Evolutionary conservation across 495 filamentous ascomycete species (phyloP), one percentile per base, ranked within the genome.

Genomic region (Hyaloscypha bicolor): DNA sequence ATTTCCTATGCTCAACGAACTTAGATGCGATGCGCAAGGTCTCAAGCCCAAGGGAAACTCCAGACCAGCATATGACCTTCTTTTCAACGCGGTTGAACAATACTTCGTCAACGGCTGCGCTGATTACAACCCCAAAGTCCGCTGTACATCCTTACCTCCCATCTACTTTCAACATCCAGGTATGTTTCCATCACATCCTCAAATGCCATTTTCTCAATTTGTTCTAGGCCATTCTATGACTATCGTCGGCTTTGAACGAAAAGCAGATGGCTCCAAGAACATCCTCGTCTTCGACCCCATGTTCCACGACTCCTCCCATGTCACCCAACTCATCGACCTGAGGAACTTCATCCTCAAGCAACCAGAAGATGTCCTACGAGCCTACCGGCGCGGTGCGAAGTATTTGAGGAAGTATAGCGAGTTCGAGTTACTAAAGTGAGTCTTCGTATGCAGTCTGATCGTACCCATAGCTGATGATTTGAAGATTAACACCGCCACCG

Each of bases 281-380:
- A 77, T 99, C 9, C 78, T 99, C 4, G 90, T 97, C 22, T 97
- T 97, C 71, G 95, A 98, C 76, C 93, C 95, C 1, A 90, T 90
- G 79, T 94, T 92, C 74, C 86, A 87, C 58, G 90, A 93, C 39
- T 85, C 90, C 1, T 78, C 82, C 2, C 83, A 78, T 6, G 84
- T 97, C 66, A 80, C 79, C 25, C 83, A 82, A 35, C 73, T 90
- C 21, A 77, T 88, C 62, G 86, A 78, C 32, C 65, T 72, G 55
- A 74, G 74, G 2, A 1, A 0, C 6, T 79, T 82, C 63, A 76
- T 73, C n/a, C 73, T 78, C 25, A 74, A 79, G 0, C 78, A 81
- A 42, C 86, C 88, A 0, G 82, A 82, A 42, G 77, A 81, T 22
- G 72, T 88, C 22, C 76, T 97, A 55, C 92, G 86, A 72, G 81